Percentiles rank a stretch among this genome's conserved stretches.
These are phyloP conservation scores for Eucalyptus sp. DNA, from an alignment of 345 rosid genomes.

Conservation along the genomic window DNA sequence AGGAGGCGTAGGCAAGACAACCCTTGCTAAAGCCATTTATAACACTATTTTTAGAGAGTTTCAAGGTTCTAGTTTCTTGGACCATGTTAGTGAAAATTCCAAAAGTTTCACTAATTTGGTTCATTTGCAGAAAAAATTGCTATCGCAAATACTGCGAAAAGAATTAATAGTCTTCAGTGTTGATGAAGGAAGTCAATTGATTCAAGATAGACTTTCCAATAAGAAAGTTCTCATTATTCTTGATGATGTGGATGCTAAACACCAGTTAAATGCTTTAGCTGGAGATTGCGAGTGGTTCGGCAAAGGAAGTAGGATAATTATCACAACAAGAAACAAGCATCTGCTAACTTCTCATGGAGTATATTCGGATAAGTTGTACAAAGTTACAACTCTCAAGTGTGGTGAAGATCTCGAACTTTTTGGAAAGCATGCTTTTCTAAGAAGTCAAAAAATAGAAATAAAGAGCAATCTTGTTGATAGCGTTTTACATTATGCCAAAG, in stretches of 20 bases:
- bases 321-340: not conserved
- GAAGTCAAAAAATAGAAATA: not conserved
- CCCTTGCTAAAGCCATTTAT: not conserved
- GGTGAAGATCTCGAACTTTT: not conserved
- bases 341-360: not conserved
- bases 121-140: not conserved
- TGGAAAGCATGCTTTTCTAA: not conserved
- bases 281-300: not conserved
- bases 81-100: not conserved
- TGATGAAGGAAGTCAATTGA: not conserved
- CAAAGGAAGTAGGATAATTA: not conserved
- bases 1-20: not conserved
- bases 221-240: not conserved
- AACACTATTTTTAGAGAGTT: rapidly evolving
- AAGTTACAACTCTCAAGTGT: rapidly evolving
- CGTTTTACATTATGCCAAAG: rapidly evolving
- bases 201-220: not conserved
- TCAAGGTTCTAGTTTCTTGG: not conserved
- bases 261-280: not conserved
- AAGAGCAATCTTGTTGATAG: not conserved
- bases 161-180: rapidly evolving
- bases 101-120: not conserved
- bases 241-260: not conserved
- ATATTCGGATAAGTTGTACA: rapidly evolving
- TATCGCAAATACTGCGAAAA: not conserved